Percentiles rank a stretch among this genome's conserved stretches.
Evolutionary conservation across 768 basidiomycete species (phyloP).

Genomic region (Boletus pseudopeckii): DNA sequence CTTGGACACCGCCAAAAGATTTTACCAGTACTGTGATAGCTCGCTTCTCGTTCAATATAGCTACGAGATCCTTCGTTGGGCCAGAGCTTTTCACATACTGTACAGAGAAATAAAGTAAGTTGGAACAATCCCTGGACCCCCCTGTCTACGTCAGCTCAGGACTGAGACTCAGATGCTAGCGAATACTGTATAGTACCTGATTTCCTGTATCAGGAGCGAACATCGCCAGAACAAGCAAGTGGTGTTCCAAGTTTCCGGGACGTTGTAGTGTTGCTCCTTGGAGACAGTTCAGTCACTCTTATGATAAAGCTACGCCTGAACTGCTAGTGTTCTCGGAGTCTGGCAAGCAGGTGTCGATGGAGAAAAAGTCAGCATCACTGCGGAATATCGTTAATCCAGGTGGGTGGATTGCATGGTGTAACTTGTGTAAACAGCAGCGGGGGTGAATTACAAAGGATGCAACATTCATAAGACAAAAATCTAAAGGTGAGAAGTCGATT

Average conservation of each 20-base stretch:
- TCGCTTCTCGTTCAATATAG: too few species aligned
- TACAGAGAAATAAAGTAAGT: too few species aligned
- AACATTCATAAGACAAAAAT: slow-evolving; percentile 5
- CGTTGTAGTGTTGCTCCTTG: neutral
- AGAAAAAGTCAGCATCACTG: neutral
- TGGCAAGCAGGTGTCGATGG: neutral
- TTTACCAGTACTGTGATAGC: too few species aligned
- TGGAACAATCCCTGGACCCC: neutral
- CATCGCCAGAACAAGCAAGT: neutral
- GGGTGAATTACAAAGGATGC: neutral
- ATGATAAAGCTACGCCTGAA: neutral
- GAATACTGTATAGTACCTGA: neutral
- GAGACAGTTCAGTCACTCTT: too few species aligned
- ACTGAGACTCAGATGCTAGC: neutral
- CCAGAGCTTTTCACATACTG: too few species aligned
- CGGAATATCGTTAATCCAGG: neutral
- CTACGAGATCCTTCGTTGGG: too few species aligned
- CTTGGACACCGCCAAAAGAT: too few species aligned
- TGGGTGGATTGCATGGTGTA: slow-evolving; percentile 2
- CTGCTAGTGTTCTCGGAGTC: neutral
- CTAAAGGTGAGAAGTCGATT: neutral
- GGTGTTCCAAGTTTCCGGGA: too few species aligned
- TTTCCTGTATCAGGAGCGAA: neutral
- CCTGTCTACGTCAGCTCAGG: neutral
- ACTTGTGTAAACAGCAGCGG: neutral